These are phyloP conservation scores for Triticum monococcum DNA, from an alignment of 176 grass and related monocot species.

Conservation along the genomic window DNA sequence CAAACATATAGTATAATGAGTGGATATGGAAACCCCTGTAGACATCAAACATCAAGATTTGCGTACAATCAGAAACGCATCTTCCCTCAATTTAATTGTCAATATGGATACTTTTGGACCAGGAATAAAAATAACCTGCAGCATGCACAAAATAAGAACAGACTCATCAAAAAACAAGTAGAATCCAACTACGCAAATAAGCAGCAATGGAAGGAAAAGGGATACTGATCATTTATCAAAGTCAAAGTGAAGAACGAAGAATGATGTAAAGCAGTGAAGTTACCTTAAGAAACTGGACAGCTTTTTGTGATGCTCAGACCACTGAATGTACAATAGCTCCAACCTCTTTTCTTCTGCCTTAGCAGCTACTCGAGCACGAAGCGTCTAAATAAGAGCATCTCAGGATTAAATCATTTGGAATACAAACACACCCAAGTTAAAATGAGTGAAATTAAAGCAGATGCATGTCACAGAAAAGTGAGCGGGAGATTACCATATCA, in stretches of 20 bases:
- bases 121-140: constrained; percentile 99
- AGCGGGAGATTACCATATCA: constrained; percentile 61
- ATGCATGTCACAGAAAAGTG: constrained; percentile 23
- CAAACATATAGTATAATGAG: constrained; percentile 18
- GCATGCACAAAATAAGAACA: constrained; percentile 34
- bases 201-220: constrained; percentile 1
- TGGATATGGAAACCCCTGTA: constrained; percentile 37
- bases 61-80: constrained; percentile 80
- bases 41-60: constrained; percentile 59
- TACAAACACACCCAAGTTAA: constrained; percentile 14
- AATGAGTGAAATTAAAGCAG: constrained; percentile 5
- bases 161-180: constrained; percentile 28
- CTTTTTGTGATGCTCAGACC: constrained; percentile 96
- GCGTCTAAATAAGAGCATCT: constrained; percentile 48
- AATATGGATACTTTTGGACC: constrained; percentile 97
- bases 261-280: constrained; percentile 15
- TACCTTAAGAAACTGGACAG: constrained; percentile 99
- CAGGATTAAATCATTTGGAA: constrained; percentile 23
- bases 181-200: constrained; percentile 12
- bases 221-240: background rate
- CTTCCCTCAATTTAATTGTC: constrained; percentile 99
- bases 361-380: constrained; percentile 91
- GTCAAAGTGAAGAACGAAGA: background rate
- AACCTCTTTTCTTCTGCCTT: constrained; percentile 93
- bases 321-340: constrained; percentile 89